Evolutionary conservation across 371 early-diverging fungal genomes (phyloP).

Genomic region (Mortierella sp.): DNA sequence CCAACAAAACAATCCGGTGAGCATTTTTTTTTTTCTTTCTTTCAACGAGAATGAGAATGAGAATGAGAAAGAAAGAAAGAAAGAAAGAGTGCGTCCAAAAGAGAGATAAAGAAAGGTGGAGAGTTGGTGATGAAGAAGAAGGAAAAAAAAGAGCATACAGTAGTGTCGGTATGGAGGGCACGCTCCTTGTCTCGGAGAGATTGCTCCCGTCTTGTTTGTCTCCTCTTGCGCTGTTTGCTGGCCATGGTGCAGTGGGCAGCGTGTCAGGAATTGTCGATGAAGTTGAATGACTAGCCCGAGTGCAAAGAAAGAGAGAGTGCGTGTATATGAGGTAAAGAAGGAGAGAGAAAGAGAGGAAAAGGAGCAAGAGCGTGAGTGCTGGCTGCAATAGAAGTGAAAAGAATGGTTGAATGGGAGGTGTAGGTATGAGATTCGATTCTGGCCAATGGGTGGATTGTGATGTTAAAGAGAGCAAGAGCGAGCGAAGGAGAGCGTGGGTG

Average conservation of each 20-base stretch:
- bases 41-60: background rate
- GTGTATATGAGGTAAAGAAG: no score
- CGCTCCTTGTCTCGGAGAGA: conserved; percentile 49
- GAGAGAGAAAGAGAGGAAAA: no score
- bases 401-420: no score
- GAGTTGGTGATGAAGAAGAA: no score
- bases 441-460: no score
- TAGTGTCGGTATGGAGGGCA: conserved; percentile 26
- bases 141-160: conserved; percentile 14
- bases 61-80: background rate
- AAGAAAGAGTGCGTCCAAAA: background rate
- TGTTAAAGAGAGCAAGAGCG: no score
- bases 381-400: no score
- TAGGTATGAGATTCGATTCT: no score
- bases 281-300: background rate
- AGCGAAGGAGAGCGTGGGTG: no score
- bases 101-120: background rate
- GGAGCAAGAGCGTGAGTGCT: no score
- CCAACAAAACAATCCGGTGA: background rate
- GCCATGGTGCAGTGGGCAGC: conserved; percentile 20
- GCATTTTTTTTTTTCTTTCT: background rate
- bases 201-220: conserved; percentile 42
- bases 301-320: no score
- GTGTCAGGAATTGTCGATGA: background rate
- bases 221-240: conserved; percentile 42